Conservation (phyloP, 805 yeast genomes). For the Candida yuanshanica region DNA sequence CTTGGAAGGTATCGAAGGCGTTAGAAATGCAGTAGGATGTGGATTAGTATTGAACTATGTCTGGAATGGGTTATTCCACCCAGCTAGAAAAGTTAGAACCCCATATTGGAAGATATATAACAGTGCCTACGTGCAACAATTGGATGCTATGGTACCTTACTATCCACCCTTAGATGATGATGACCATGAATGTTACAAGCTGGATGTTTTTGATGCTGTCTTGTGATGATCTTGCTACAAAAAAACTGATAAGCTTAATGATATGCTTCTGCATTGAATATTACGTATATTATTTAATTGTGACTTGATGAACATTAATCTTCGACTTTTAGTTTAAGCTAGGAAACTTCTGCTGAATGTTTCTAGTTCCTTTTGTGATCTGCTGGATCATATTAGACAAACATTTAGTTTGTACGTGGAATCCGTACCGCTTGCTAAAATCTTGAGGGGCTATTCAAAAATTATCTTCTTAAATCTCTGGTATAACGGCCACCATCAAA, state of each 20-base stretch:
- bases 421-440: no score
- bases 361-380: no score
- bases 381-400: no score
- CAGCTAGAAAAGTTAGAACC: slow-evolving; percentile 78
- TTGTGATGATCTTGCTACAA: neutral
- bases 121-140: slow-evolving; percentile 62
- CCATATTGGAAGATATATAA: slow-evolving; percentile 87
- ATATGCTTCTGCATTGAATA: no score
- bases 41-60: slow-evolving; percentile 71
- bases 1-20: slow-evolving; percentile 70
- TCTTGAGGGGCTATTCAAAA: no score
- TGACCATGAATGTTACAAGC: slow-evolving; percentile 12
- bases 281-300: no score
- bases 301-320: no score
- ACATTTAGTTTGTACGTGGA: no score
- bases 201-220: slow-evolving; percentile 17
- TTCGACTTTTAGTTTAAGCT: no score
- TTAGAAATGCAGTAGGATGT: slow-evolving; percentile 67
- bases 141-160: slow-evolving; percentile 75
- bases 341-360: no score
- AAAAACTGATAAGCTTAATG: neutral
- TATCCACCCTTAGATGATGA: slow-evolving; percentile 57
- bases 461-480: no score
- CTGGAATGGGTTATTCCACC: slow-evolving; percentile 89
- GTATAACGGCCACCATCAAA: no score